Evolutionary conservation across 2,329 filamentous ascomycete genomes (phyloP).

Genomic region (Teratosphaeria gauchensis): DNA sequence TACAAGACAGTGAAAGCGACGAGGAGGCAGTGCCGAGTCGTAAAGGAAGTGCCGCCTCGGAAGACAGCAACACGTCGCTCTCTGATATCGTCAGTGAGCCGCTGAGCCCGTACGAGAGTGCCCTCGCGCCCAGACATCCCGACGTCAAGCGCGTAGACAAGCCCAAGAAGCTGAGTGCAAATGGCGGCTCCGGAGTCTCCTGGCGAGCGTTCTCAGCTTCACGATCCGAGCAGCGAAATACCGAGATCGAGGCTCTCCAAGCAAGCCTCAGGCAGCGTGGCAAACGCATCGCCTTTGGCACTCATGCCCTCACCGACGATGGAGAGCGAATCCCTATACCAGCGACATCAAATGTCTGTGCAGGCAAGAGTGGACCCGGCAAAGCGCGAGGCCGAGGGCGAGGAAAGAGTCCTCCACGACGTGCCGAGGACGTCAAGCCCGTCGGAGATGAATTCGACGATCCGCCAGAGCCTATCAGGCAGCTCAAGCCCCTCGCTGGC

Average conservation of each 20-base stretch:
- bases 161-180: constrained; percentile 12
- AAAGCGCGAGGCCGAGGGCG: constrained; percentile 6
- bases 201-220: constrained; percentile 27
- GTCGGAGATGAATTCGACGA: constrained; percentile 19
- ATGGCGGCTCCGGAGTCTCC: constrained; percentile 24
- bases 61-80: constrained; percentile 1
- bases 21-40: constrained; percentile 22
- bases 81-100: not conserved
- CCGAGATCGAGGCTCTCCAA: constrained; percentile 25
- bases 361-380: constrained; percentile 4
- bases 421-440: constrained; percentile 18
- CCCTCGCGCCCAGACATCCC: constrained; percentile 10
- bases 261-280: constrained; percentile 23
- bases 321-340: constrained; percentile 22
- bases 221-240: constrained; percentile 21
- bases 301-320: constrained; percentile 25
- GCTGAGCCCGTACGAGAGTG: constrained; percentile 6
- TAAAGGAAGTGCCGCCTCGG: constrained; percentile 12
- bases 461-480: constrained; percentile 8
- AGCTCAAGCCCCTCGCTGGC: not conserved
- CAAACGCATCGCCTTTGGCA: constrained; percentile 24
- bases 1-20: constrained; percentile 24
- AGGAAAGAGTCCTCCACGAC: constrained; percentile 22
- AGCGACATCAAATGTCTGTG: constrained; percentile 8
- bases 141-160: constrained; percentile 25